phyloP scores from a whole-genome alignment of 2,329 filamentous ascomycete genomes.

The Amphichorda felina region DNA sequence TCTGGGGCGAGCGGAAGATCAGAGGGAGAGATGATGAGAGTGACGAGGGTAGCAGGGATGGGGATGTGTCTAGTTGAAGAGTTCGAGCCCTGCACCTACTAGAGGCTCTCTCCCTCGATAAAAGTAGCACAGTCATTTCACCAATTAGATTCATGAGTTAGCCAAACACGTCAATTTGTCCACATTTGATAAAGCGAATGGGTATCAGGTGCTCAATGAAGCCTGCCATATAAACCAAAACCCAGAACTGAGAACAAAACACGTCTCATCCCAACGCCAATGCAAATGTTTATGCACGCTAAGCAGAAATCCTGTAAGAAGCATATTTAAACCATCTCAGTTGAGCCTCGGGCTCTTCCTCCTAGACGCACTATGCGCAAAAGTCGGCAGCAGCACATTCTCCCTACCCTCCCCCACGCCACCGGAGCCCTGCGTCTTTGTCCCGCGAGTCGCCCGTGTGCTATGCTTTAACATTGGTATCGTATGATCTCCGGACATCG shows the following conservation, averaged over 20 bases:
- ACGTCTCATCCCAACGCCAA: neutral
- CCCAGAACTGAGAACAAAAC: neutral
- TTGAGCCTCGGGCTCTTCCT: slow-evolving; percentile 44
- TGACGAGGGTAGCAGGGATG: too few relatives aligned
- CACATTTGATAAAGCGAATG: neutral
- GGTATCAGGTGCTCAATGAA: neutral
- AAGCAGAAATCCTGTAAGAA: too few relatives aligned
- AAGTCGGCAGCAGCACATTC: slow-evolving; percentile 30
- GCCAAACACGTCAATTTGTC: too few relatives aligned
- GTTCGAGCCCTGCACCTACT: too few relatives aligned
- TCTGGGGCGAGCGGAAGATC: slow-evolving; percentile 9
- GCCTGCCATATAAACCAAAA: neutral
- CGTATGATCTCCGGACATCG: slow-evolving; percentile 27
- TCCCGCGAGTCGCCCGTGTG: slow-evolving; percentile 20
- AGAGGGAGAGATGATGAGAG: neutral
- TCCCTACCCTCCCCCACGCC: slow-evolving; percentile 33
- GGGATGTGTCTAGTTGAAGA: too few relatives aligned
- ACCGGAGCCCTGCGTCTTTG: slow-evolving; percentile 15
- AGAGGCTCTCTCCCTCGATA: too few relatives aligned
- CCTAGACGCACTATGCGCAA: slow-evolving; percentile 32
- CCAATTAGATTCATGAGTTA: too few relatives aligned
- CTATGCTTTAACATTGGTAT: slow-evolving; percentile 36
- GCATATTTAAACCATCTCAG: slow-evolving; percentile 5
- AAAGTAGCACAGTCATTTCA: too few relatives aligned
- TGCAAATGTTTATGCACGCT: neutral